Percentiles rank a stretch among this genome's conserved stretches.
These are phyloP conservation scores for Thymus mandschuricus DNA, from an alignment of 257 asterid genomes.

Conservation along the genomic window DNA sequence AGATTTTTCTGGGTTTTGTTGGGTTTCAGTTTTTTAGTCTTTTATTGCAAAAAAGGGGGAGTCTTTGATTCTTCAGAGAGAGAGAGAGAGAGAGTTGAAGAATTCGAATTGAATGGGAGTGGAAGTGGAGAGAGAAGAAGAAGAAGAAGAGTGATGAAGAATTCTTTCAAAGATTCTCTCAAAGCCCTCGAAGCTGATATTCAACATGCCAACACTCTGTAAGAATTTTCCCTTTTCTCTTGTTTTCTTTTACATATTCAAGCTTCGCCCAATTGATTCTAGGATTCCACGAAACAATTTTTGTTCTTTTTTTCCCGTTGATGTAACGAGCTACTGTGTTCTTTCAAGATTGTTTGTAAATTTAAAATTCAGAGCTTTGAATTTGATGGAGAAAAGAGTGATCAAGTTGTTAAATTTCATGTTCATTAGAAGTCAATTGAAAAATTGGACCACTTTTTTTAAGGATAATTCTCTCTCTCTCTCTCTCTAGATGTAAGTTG, in stretches of 20 bases:
- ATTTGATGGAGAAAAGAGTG: not conserved
- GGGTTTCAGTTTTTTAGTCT: constrained; percentile 1
- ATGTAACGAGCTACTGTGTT: too few relatives aligned
- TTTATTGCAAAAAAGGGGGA: constrained; percentile 17
- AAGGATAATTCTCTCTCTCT: not conserved
- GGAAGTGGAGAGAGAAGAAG: constrained; percentile 16
- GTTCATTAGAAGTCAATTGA: not conserved
- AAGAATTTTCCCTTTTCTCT: not conserved
- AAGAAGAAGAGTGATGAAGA: constrained; percentile 55
- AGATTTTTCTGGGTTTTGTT: not conserved
- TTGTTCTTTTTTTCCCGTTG: too few relatives aligned
- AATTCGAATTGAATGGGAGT: constrained; percentile 44
- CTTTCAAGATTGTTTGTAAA: constrained; percentile 2
- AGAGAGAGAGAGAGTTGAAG: not conserved
- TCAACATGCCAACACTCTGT: constrained; percentile 94
- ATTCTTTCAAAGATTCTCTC: constrained; percentile 86
- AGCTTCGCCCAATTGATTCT: too few relatives aligned
- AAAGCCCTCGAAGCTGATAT: constrained; percentile 96
- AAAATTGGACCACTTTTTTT: too few relatives aligned
- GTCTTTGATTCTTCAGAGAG: constrained; percentile 5
- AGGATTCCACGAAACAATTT: too few relatives aligned
- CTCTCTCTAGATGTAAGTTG: not conserved
- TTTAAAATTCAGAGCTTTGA: not conserved
- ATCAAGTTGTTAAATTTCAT: constrained; percentile 19
- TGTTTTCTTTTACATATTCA: not conserved